These are phyloP conservation scores for Hanseniaspora gamundiae DNA, from an alignment of 1,139 yeast species.

Conservation along the genomic window DNA sequence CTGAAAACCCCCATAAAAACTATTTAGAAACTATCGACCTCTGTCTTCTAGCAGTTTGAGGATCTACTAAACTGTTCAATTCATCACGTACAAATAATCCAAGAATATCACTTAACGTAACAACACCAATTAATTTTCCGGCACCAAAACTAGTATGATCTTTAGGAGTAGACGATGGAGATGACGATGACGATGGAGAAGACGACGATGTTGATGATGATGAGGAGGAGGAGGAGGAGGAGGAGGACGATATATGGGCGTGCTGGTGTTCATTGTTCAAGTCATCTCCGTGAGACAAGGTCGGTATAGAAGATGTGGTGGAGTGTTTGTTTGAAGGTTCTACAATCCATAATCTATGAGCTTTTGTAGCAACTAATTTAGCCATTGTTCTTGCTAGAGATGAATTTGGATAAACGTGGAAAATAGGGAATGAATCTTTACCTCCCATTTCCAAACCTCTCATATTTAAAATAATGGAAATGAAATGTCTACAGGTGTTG, in stretches of 20 bases:
- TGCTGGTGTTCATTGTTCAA: neutral
- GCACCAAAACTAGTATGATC: constrained; percentile 38
- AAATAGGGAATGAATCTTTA: constrained; percentile 91
- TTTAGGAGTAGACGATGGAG: constrained; percentile 3
- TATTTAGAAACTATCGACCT: constrained; percentile 41
- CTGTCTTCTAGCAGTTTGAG: constrained; percentile 74
- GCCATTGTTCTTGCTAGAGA: constrained; percentile 85
- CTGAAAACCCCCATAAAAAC: too few species aligned
- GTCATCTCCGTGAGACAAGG: neutral
- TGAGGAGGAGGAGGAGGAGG: neutral
- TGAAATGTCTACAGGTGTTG: constrained; percentile 75
- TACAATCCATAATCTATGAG: constrained; percentile 90
- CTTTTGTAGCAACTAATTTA: constrained; percentile 85
- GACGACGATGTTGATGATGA: constrained; percentile 12
- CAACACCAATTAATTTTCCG: constrained; percentile 79
- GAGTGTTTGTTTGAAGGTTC: constrained; percentile 30
- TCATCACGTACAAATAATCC: constrained; percentile 66
- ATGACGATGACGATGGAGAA: too few species aligned
- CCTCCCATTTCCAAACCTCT: constrained; percentile 83
- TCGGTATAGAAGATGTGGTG: constrained; percentile 3
- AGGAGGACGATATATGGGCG: constrained; percentile 7
- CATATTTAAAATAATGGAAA: constrained; percentile 71
- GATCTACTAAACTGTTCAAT: constrained; percentile 49
- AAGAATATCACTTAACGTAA: constrained; percentile 79
- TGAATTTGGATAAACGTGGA: constrained; percentile 73